Percentiles rank a stretch among this genome's conserved stretches.
Conservation (phyloP, 208 protist genomes). For the Vickermania ingenoplastis region DNA sequence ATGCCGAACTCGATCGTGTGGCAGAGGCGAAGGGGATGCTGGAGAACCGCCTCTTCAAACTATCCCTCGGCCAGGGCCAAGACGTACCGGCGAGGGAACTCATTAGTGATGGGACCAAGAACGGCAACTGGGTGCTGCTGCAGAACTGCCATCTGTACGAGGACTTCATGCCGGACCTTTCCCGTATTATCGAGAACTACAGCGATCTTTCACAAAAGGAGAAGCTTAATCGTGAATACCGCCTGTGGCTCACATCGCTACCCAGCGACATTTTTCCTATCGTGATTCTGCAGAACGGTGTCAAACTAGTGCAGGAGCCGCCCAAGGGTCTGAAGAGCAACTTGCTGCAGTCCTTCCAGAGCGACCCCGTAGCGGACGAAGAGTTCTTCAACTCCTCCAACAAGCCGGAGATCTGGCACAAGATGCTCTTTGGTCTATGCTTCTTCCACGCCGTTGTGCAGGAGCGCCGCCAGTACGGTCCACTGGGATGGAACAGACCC, state of each 20-base stretch:
- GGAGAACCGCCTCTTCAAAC: constrained; percentile 73
- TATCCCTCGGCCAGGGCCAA: constrained; percentile 96
- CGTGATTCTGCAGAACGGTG: constrained; percentile 95
- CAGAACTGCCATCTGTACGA: constrained; percentile 95
- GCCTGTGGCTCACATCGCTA: constrained; percentile 97
- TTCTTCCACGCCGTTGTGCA: constrained; percentile 97
- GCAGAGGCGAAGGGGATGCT: constrained; percentile 87
- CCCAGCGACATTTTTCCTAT: constrained; percentile 96
- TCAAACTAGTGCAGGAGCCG: constrained; percentile 98
- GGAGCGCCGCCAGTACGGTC: constrained; percentile 93
- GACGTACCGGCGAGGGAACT: constrained; percentile 83
- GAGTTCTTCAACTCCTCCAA: constrained; percentile 78
- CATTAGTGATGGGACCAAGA: constrained; percentile 79
- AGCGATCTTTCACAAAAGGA: constrained; percentile 80
- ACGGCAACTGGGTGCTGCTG: constrained; percentile 92
- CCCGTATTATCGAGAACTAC: constrained; percentile 90
- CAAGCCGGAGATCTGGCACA: constrained; percentile 81
- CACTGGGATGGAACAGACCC: constrained; percentile 94
- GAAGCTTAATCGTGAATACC: constrained; percentile 91
- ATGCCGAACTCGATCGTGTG: constrained; percentile 90
- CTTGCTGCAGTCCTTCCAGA: constrained; percentile 91
- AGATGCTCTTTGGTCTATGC: constrained; percentile 92
- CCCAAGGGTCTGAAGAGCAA: constrained; percentile 96
- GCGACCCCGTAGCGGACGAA: constrained; percentile 76
- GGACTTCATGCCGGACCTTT: constrained; percentile 92